Evolutionary conservation across 2,329 filamentous ascomycete genomes (phyloP), one percentile per base, ranked within the genome.

Genomic region (Purpureocillium takamizusanense): DNA sequence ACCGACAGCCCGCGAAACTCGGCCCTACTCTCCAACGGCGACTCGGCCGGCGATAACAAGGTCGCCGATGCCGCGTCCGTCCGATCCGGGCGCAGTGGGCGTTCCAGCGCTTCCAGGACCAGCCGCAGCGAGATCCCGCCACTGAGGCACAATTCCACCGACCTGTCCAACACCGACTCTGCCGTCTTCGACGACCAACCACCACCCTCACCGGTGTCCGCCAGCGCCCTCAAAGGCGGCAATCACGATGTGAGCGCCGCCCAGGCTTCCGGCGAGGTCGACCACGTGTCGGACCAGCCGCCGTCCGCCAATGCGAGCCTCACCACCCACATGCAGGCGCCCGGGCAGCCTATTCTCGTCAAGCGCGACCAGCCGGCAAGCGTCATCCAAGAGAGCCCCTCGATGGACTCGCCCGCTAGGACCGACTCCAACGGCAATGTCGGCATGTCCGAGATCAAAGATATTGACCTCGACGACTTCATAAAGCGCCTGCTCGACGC

Each of bases 391-490:
- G 68, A 55, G 27, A 46, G 46, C 3, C 45, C 61, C n/a, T 51
- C 72, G 27, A 68, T 73, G 40, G 62, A 67, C 7, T 59, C 63
- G n/a, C 46, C 46, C 21, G 47, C 45, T 38, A 61, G 56, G 42
- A 40, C 47, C 16, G 76, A 80, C 34, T 58, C 64, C 3, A 60
- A 60, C 39, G 57, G 64, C 7, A 69, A 65, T 39, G 84, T 95
- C 62, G 84, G 86, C 45, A 94, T 97, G 73, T 80, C 84, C 39
- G 86, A 94, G 16, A 77, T 97, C 54, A 95, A 95, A 61, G 79
- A 89, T 28, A 86, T 92, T 50, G 92, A 98, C 57, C 70, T 98
- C 23, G 92, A 98, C 56, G 92, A 98, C 56, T 95, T 94, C 72
- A 98, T 98, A 57, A 88, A 89, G 53, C 81, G 92, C 32, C 75